Base-by-base conservation (phyloP, 345 rosid species). In the Orychophragmus violaceus region DNA sequence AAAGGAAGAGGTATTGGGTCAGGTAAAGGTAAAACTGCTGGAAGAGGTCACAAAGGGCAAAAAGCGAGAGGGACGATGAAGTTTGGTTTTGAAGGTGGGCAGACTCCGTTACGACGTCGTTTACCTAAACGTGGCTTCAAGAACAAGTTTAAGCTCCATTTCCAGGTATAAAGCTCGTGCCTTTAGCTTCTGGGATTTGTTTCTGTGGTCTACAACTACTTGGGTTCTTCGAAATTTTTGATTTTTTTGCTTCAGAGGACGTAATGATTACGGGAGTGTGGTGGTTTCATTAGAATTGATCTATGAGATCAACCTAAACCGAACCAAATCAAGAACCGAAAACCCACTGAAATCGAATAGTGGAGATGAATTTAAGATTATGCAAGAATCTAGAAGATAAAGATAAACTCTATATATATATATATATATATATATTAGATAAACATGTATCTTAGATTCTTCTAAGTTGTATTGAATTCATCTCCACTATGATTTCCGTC, bases 1-100 rank as follows among this genome's bases (percentile, higher is more conserved):
- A 94, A 94, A 71, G 97, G 97, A 3, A 84, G 99, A 68, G 99
- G 99, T 17, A 94, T 90, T 74, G 99, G 99, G 50, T 94, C 99
- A 1, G 96, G 99, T 8, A 84, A 90, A 71, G 97, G 97, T 17
- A 90, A 94, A 82, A 94, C 99, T 37, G 97, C 96, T 0, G 97
- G 97, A 42, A 78, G 97, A 64, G 97, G 99, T 54, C 99, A 94
- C 69, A 94, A 94, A 78, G 97, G 97, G 0, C 99, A 94, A 82
- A 90, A 80, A 61, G 97, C 97, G 1, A 80, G 98, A 74, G 96
- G 96, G 22, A 82, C 86, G 13, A 74, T 81, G 75, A 90, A 88
- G 79, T 84, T 88, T 57, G 98, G 98, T 8, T 93, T 93, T 55
- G 98, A 90, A 82, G 98, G 98, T 58, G 98, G 98, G 0, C 98